phyloP scores from a whole-genome alignment of 768 basidiomycete species.

The Chalciporus piperatus region DNA sequence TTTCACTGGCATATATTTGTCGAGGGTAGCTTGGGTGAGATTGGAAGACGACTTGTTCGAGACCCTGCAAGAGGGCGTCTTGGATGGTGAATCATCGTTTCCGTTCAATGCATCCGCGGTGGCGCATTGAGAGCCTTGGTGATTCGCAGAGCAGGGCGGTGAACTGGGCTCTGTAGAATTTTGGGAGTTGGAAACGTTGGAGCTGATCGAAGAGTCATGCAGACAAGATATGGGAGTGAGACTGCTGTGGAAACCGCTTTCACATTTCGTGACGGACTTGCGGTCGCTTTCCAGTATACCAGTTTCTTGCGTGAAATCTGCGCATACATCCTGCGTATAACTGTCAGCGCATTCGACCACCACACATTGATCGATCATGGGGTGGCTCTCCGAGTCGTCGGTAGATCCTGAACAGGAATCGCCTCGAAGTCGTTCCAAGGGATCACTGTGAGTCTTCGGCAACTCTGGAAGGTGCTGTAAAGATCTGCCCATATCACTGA shows the following conservation, averaged over 20 bases:
- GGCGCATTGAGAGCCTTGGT: neutral
- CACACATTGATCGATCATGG: neutral
- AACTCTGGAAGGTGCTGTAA: neutral
- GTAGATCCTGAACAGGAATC: neutral
- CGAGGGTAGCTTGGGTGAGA: neutral
- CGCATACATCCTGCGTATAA: conserved; percentile 11
- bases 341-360: neutral
- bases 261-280: neutral
- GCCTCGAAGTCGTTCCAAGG: neutral
- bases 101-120: neutral
- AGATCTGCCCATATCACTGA: neutral
- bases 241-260: neutral
- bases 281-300: neutral
- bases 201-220: neutral
- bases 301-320: neutral
- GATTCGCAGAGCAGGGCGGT: neutral
- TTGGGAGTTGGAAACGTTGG: neutral
- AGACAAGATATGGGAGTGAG: neutral
- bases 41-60: neutral
- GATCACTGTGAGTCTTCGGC: neutral
- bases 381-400: too few relatives aligned
- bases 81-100: neutral
- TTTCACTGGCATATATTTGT: conserved; percentile 5
- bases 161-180: neutral
- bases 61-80: neutral